Evolutionary conservation across 2,329 filamentous ascomycete species (phyloP), one percentile per base, ranked within the genome.

Genomic region (Fusarium longipes): DNA sequence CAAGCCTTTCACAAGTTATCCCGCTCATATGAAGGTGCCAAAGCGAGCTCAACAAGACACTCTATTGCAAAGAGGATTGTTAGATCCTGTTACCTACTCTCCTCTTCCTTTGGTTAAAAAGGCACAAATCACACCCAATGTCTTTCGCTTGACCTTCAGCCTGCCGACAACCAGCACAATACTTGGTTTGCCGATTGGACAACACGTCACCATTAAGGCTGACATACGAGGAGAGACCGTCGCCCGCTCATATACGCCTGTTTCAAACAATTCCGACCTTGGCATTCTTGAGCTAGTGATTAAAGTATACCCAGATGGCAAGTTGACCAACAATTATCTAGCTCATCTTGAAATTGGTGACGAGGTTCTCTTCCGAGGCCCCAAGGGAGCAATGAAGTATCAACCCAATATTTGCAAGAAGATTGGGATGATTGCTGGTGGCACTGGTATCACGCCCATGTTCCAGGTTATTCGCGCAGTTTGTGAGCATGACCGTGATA

Each of bases 381-480:
- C 86, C 17, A 87, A 86, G 68, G 85, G 86, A 17, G 81, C 83
- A 2, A 86, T 87, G 83, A 78, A 77, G 10, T 87, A 87, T 72
- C 73, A 71, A 10, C 78, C 77, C 8, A 79, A 78, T 0, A 74
- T 81, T 6, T 78, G 76, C 49, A 79, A 77, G 63, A 75, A 78
- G 35, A 80, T 88, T n/a, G 84, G 84, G 45, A 87, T 88, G 85
- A 72, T 88, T 3, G 84, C 83, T 1, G 85, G 85, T 4, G 76
- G 76, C 1, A 77, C 76, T 0, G 77, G 76, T 5, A 77, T 78
- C 9, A 78, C 40, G 1, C 76, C 76, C 1, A 76, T 78, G 75
- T 78, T 72, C 61, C 87, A 90, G 72, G 75, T 90, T 6, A 88
- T 90, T 66, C 83, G 87, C 5, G 86, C 86, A 38, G 87, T 90